phyloP scores from a whole-genome alignment of 2,329 filamentous ascomycete genomes.

The Fusarium sp. region DNA sequence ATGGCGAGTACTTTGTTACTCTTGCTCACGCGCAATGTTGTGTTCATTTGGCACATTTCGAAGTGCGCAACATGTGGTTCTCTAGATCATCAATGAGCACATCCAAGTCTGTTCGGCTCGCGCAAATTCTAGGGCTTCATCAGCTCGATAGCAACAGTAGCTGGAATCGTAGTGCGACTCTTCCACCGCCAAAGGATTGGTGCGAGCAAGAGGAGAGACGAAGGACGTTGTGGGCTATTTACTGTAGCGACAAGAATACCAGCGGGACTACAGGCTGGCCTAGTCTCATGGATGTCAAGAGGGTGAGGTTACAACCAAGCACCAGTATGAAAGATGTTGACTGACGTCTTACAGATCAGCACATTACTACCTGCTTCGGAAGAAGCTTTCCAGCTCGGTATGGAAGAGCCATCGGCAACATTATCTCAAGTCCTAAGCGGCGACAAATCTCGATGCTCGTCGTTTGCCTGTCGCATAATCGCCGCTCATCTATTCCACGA shows the following conservation, averaged over 20 bases:
- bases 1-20: conserved; percentile 58
- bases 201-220: conserved; percentile 80
- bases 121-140: conserved; percentile 86
- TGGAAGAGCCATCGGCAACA: conserved; percentile 70
- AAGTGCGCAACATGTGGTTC: conserved; percentile 87
- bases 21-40: conserved; percentile 83
- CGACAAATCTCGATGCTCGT: conserved; percentile 65
- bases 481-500: conserved; percentile 83
- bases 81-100: conserved; percentile 86
- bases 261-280: conserved; percentile 92
- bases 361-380: conserved; percentile 83
- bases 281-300: conserved; percentile 79
- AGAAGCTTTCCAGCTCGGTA: conserved; percentile 77
- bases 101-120: conserved; percentile 76
- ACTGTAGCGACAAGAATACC: conserved; percentile 83
- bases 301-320: conserved; percentile 57
- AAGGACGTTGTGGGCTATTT: conserved; percentile 85
- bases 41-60: conserved; percentile 78
- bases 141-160: conserved; percentile 75
- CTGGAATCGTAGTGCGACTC: conserved; percentile 74
- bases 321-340: fast-evolving
- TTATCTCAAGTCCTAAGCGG: conserved; percentile 74
- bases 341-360: conserved; percentile 65
- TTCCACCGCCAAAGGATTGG: conserved; percentile 83
- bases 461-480: conserved; percentile 78